Percentiles rank a stretch among this genome's conserved stretches.
phyloP scores from a whole-genome alignment of 2,329 filamentous ascomycete species.

The Cladosporium austrohemisphaericum region DNA sequence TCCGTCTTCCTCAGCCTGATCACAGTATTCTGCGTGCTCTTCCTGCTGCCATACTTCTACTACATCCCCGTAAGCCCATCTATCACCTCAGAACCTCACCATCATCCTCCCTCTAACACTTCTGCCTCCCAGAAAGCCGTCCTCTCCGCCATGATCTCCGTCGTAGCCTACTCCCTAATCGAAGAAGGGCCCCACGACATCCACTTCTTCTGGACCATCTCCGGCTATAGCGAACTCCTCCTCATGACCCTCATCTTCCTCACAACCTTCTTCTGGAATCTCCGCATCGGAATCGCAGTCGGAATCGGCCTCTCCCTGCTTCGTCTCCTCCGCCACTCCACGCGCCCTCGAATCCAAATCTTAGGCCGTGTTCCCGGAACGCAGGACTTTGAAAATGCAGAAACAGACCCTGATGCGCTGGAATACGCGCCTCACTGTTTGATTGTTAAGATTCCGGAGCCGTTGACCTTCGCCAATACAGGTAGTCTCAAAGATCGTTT shows the following conservation, averaged over 20 bases:
- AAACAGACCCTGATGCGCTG: slow-evolving; percentile 49
- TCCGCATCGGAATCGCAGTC: slow-evolving; percentile 88
- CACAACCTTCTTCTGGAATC: slow-evolving; percentile 90
- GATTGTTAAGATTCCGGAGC: slow-evolving; percentile 97
- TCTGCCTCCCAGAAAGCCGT: slow-evolving; percentile 78
- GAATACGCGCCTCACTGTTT: slow-evolving; percentile 90
- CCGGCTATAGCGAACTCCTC: slow-evolving; percentile 77
- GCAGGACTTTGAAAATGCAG: slow-evolving; percentile 81
- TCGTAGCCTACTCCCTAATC: slow-evolving; percentile 89
- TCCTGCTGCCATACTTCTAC: slow-evolving; percentile 86
- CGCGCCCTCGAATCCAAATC: slow-evolving; percentile 92
- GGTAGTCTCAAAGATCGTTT: slow-evolving; percentile 76
- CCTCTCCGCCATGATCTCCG: slow-evolving; percentile 87
- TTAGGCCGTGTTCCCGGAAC: slow-evolving; percentile 83
- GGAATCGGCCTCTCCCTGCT: slow-evolving; percentile 88
- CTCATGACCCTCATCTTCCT: slow-evolving; percentile 90
- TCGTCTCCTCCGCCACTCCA: slow-evolving; percentile 84
- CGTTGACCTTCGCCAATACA: slow-evolving; percentile 94
- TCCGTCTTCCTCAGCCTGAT: slow-evolving; percentile 82
- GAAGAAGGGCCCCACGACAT: slow-evolving; percentile 95
- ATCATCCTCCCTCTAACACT: background rate
- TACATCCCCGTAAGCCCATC: slow-evolving; percentile 82
- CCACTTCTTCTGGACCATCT: slow-evolving; percentile 79
- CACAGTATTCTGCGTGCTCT: slow-evolving; percentile 74
- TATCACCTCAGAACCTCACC: slow-evolving; percentile 10